phyloP scores from a whole-genome alignment of 805 yeast genomes.

The Suhomyces sp. region DNA sequence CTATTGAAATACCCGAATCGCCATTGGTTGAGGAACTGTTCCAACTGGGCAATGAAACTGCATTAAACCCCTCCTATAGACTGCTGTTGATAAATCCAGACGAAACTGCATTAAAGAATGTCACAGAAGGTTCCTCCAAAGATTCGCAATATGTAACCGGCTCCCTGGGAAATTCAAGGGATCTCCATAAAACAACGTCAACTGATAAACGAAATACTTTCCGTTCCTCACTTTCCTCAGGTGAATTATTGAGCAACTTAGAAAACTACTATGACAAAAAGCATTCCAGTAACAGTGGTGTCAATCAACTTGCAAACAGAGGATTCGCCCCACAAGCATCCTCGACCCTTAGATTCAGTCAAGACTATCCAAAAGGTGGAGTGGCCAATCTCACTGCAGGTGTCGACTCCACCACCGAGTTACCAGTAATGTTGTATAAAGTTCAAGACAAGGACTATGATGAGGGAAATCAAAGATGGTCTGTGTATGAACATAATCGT shows the following conservation, averaged over 20 bases:
- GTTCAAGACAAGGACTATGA: slow-evolving; percentile 28
- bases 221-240: slow-evolving; percentile 26
- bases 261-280: slow-evolving; percentile 13
- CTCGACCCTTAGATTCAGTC: slow-evolving; percentile 9
- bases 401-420: slow-evolving; percentile 23
- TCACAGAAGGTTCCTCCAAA: background rate
- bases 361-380: slow-evolving; percentile 7
- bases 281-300: background rate
- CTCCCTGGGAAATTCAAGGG: no score
- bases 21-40: background rate
- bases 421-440: slow-evolving; percentile 30
- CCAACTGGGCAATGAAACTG: slow-evolving; percentile 11
- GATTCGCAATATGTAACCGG: no score
- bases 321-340: slow-evolving; percentile 9
- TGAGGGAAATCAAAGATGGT: slow-evolving; percentile 25
- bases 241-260: slow-evolving; percentile 29
- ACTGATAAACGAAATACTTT: slow-evolving; percentile 9
- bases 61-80: slow-evolving; percentile 1
- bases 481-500: slow-evolving; percentile 20
- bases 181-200: no score
- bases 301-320: slow-evolving; percentile 3
- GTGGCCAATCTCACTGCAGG: slow-evolving; percentile 26
- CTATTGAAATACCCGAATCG: slow-evolving; percentile 1
- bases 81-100: slow-evolving; percentile 10
- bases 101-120: slow-evolving; percentile 8